Evolutionary conservation across 805 yeast genomes (phyloP).

Genomic region (Wickerhamomyces strasburgensis): DNA sequence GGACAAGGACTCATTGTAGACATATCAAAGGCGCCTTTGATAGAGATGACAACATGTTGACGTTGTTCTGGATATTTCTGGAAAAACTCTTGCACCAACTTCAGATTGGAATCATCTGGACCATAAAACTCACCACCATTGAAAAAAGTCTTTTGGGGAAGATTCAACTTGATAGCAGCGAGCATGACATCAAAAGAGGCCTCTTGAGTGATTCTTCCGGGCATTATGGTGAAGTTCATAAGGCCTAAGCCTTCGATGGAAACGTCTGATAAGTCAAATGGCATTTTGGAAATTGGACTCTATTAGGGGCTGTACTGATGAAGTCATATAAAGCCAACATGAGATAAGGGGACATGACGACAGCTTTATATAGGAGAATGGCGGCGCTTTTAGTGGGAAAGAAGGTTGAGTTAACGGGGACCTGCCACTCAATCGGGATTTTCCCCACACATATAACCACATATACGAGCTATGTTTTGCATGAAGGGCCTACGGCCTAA

Average conservation of each 20-base stretch:
- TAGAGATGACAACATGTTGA: slow-evolving; percentile 49
- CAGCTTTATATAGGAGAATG: too few species aligned
- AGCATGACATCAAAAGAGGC: slow-evolving; percentile 49
- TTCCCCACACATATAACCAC: too few species aligned
- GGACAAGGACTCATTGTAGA: neutral
- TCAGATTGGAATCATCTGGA: slow-evolving; percentile 43
- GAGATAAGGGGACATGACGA: too few species aligned
- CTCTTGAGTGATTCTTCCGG: slow-evolving; percentile 47
- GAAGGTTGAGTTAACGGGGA: too few species aligned
- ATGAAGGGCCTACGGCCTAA: too few species aligned
- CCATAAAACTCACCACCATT: slow-evolving; percentile 83
- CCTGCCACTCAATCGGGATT: too few species aligned
- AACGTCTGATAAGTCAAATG: too few species aligned
- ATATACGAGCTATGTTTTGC: too few species aligned
- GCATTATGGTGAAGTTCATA: slow-evolving; percentile 73
- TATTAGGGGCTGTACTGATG: too few species aligned
- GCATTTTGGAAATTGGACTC: too few species aligned
- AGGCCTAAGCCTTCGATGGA: slow-evolving; percentile 57
- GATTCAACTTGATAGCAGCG: slow-evolving; percentile 36
- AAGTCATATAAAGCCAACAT: too few species aligned
- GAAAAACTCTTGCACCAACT: slow-evolving; percentile 51
- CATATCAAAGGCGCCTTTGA: slow-evolving; percentile 53
- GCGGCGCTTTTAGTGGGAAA: too few species aligned
- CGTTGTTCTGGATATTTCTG: slow-evolving; percentile 47
- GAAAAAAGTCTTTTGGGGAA: slow-evolving; percentile 43